Conservation (phyloP, 176 grass and related monocot species). For the Aechmea fasciata region DNA sequence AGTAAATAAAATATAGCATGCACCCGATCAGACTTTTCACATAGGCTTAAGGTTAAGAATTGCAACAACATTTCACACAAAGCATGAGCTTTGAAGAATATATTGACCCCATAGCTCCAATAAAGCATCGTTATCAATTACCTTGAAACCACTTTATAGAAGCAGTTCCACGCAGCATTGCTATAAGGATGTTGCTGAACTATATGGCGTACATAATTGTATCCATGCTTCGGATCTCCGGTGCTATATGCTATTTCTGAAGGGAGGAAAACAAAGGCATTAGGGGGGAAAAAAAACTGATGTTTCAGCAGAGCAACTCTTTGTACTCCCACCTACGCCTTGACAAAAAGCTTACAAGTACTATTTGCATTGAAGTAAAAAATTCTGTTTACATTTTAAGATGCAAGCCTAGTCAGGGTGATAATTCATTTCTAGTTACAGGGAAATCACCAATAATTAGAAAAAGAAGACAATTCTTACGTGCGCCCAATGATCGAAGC, state of each 20-base stretch:
- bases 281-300: background rate
- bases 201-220: slow-evolving; percentile 79
- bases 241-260: slow-evolving; percentile 87
- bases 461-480: slow-evolving; percentile 36
- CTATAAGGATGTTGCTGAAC: slow-evolving; percentile 77
- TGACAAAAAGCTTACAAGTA: slow-evolving; percentile 13
- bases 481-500: slow-evolving; percentile 73
- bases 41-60: background rate
- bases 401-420: background rate
- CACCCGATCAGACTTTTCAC: background rate
- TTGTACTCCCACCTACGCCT: background rate
- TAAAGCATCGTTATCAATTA: slow-evolving; percentile 9
- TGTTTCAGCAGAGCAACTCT: no score
- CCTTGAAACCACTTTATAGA: slow-evolving; percentile 89
- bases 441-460: background rate
- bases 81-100: background rate
- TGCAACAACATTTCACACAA: background rate
- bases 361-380: background rate
- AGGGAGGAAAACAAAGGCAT: slow-evolving; percentile 2
- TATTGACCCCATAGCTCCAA: background rate
- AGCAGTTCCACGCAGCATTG: slow-evolving; percentile 80
- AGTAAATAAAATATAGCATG: no score
- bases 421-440: background rate
- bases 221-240: slow-evolving; percentile 77
- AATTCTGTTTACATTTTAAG: background rate